Percentiles rank a stretch among this genome's conserved stretches.
These are phyloP conservation scores for Globisporangium perplexum DNA, from an alignment of 352 stramenopile species.

Conservation along the genomic window DNA sequence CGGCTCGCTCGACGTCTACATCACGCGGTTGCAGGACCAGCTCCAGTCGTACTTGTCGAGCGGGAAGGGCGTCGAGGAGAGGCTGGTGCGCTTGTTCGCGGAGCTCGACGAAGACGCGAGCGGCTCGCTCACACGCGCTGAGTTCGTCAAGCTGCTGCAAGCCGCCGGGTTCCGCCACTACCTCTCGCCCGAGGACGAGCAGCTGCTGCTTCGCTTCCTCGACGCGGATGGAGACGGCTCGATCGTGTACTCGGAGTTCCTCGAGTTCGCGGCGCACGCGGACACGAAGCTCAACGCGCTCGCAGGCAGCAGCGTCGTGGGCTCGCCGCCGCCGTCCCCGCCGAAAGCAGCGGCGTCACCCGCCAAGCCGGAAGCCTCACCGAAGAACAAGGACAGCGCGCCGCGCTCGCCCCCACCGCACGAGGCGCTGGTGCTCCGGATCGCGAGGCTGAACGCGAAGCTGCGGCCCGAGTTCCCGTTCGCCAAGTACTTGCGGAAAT, in stretches of 20 bases:
- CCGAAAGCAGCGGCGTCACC: slow-evolving; percentile 10
- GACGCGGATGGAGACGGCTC: slow-evolving; percentile 54
- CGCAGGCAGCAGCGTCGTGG: neutral
- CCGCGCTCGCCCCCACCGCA: slow-evolving; percentile 9
- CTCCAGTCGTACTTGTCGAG: slow-evolving; percentile 51
- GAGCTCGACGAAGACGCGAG: slow-evolving; percentile 51
- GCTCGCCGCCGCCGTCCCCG: slow-evolving; percentile 11
- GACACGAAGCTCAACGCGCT: slow-evolving; percentile 29
- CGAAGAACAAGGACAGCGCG: slow-evolving; percentile 10
- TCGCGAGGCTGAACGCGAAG: slow-evolving; percentile 43
- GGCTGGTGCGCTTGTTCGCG: slow-evolving; percentile 41
- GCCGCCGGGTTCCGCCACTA: slow-evolving; percentile 55
- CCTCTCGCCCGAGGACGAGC: slow-evolving; percentile 53
- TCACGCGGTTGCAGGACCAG: slow-evolving; percentile 50
- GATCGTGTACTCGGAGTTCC: slow-evolving; percentile 63
- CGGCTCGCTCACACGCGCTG: slow-evolving; percentile 45
- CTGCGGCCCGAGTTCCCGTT: slow-evolving; percentile 54
- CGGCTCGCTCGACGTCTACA: slow-evolving; percentile 43
- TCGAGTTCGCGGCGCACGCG: slow-evolving; percentile 49
- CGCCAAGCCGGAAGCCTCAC: slow-evolving; percentile 1
- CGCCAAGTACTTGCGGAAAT: slow-evolving; percentile 74
- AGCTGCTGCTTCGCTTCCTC: slow-evolving; percentile 60
- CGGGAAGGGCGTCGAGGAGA: slow-evolving; percentile 41
- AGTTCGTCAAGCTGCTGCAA: slow-evolving; percentile 68
- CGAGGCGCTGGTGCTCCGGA: slow-evolving; percentile 22